Conservation (phyloP, 1,139 yeast genomes). For the Blastobotrys apis region DNA sequence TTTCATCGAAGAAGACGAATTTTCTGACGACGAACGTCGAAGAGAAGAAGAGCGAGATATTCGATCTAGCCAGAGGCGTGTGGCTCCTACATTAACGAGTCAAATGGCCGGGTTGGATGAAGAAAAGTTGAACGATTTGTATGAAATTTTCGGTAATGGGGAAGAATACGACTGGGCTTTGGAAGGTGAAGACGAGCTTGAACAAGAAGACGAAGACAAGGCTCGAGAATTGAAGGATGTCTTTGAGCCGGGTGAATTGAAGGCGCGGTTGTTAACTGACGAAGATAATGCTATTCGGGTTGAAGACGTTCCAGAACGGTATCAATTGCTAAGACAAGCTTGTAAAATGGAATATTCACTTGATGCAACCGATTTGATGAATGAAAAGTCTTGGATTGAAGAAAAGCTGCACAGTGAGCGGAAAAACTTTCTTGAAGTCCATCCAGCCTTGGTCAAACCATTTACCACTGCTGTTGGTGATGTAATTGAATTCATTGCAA, state of each 20-base stretch:
- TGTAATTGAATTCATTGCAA: conserved; percentile 72
- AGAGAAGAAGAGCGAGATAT: conserved; percentile 28
- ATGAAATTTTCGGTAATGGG: conserved; percentile 95
- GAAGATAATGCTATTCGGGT: conserved; percentile 85
- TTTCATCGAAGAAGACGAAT: conserved; percentile 95
- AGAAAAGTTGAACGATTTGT: conserved; percentile 87
- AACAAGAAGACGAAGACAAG: conserved; percentile 51
- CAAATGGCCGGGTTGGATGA: conserved; percentile 79
- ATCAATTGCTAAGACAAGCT: conserved; percentile 65
- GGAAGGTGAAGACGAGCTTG: conserved; percentile 47
- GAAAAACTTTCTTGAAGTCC: conserved; percentile 20
- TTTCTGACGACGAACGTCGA: conserved; percentile 83
- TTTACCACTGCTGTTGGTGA: conserved; percentile 68
- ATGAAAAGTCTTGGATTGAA: conserved; percentile 78
- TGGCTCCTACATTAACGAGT: conserved; percentile 40
- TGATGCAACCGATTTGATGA: conserved; percentile 59
- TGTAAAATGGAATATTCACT: conserved; percentile 56
- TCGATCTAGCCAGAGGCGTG: conserved; percentile 25
- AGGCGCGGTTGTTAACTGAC: conserved; percentile 86
- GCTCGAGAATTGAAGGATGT: conserved; percentile 71
- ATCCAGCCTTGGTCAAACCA: conserved; percentile 50
- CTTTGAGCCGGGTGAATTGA: conserved; percentile 89
- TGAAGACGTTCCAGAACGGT: conserved; percentile 90
- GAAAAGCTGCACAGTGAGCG: conserved; percentile 34
- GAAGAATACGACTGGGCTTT: conserved; percentile 98